Base-by-base conservation (phyloP, 805 yeast genomes). In the Zygosaccharomyces bailii region DNA sequence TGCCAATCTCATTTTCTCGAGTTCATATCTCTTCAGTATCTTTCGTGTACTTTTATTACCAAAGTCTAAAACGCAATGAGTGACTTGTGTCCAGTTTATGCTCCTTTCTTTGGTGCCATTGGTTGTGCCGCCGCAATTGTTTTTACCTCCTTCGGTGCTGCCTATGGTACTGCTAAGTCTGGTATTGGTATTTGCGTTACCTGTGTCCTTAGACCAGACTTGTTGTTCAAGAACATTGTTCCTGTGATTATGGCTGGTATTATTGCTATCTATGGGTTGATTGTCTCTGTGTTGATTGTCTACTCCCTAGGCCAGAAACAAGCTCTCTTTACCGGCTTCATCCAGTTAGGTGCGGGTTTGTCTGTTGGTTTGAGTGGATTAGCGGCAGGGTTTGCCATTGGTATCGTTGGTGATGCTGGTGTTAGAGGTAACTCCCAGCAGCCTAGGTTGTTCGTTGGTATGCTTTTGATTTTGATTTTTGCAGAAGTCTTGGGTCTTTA, bases 241-340 rank as follows among this genome's bases (percentile, higher is more conserved):
- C 99, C 99, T 54, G 97, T 93, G 59, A 82, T 91, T 74, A 91
- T 91, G 97, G 97, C 98, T 54, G 99, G 99, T 91, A 91, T 91
- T 66, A 89, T 91, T 74, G 96, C 98, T 73, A 90, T 91, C 74
- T 91, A 91, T 69, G 99, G 99, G 48, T 75, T 91, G 65, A 98
- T 91, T 53, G 97, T 91, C 49, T 86, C 96, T 19, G 99, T 91
- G 53, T 79, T 91, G 67, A 91, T 91, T 53, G 84, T 96, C 44
- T 93, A 86, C 61, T 82, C 91, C 42, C 79, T 91, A 62, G 81
- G 80, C 63, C 97, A 90, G 72, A 76, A 79, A 60, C 96, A 90
- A 73, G 95, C 98, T 46, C 75, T 91, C 55, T 91, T 86, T 76
- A 88, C 96, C 50, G 98, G 98, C 56, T 91, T 91, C 78, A 89